Percentiles rank a stretch among this genome's conserved stretches.
phyloP scores from a whole-genome alignment of 1,284 basidiomycete genomes.

The Boletus calvinii region DNA sequence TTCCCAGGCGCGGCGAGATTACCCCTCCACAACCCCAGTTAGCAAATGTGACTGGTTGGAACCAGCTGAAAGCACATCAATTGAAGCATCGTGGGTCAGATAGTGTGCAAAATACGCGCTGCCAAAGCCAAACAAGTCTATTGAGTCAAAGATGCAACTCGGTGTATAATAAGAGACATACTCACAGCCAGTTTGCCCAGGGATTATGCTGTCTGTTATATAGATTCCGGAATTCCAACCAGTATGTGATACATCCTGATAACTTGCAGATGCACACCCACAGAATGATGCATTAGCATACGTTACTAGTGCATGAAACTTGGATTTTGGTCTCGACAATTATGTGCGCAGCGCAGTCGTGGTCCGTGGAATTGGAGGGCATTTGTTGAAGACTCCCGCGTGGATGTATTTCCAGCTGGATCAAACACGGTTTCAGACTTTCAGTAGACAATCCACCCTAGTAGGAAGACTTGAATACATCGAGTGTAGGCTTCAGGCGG shows the following conservation, averaged over 20 bases:
- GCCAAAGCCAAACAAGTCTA: background rate
- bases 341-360: no score
- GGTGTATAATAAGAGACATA: background rate
- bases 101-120: background rate
- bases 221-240: slow-evolving; percentile 62
- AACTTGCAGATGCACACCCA: slow-evolving; percentile 59
- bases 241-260: slow-evolving; percentile 66
- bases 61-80: background rate
- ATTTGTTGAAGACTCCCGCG: background rate
- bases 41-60: background rate
- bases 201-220: slow-evolving; percentile 50
- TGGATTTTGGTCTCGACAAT: no score
- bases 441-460: background rate
- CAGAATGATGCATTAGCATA: slow-evolving; percentile 67
- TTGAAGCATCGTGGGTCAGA: no score
- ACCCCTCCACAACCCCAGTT: no score
- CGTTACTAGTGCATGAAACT: slow-evolving; percentile 18
- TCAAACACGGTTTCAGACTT: background rate
- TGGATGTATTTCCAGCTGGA: background rate
- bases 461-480: background rate
- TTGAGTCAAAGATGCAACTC: background rate
- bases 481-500: no score
- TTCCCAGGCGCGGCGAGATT: slow-evolving; percentile 36
- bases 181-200: background rate
- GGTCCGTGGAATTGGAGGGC: no score